These are phyloP conservation scores for Hydnomerulius pinastri DNA, from an alignment of 768 basidiomycete genomes.

Conservation along the genomic window DNA sequence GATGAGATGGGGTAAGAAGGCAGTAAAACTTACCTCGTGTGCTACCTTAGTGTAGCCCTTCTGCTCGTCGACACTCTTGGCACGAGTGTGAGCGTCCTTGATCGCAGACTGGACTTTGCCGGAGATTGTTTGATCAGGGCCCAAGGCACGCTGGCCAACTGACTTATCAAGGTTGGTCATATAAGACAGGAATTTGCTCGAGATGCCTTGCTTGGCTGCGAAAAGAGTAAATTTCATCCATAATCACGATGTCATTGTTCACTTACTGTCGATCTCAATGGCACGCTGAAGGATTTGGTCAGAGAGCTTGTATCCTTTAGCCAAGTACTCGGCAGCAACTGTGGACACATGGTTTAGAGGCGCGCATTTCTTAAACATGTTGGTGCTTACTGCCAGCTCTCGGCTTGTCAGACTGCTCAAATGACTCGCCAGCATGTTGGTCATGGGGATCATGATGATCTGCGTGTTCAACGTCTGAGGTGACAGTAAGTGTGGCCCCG, in stretches of 20 bases:
- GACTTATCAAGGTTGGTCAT: conserved; percentile 70
- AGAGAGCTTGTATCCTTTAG: conserved; percentile 81
- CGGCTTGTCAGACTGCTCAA: conserved; percentile 91
- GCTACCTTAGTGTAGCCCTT: conserved; percentile 74
- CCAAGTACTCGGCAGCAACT: conserved; percentile 94
- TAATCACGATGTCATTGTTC: neutral
- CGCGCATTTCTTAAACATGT: neutral
- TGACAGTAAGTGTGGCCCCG: conserved; percentile 66
- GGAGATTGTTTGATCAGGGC: conserved; percentile 80
- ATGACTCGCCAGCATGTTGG: conserved; percentile 38
- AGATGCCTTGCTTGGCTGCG: conserved; percentile 83
- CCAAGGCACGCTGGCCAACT: conserved; percentile 70
- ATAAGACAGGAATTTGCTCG: conserved; percentile 78
- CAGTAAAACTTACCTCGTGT: conserved; percentile 50
- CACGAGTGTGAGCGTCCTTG: conserved; percentile 64
- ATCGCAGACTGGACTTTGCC: conserved; percentile 69
- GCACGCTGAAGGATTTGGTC: conserved; percentile 78
- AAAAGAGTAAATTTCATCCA: neutral
- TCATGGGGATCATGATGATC: conserved; percentile 50
- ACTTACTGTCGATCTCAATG: conserved; percentile 74
- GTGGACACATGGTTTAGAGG: conserved; percentile 9
- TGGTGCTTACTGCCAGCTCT: conserved; percentile 73
- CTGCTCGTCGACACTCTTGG: conserved; percentile 78
- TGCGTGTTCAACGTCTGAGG: conserved; percentile 62
- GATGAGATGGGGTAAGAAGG: neutral